Conservation (phyloP, 805 yeast species). For the Metschnikowia continentalis region DNA sequence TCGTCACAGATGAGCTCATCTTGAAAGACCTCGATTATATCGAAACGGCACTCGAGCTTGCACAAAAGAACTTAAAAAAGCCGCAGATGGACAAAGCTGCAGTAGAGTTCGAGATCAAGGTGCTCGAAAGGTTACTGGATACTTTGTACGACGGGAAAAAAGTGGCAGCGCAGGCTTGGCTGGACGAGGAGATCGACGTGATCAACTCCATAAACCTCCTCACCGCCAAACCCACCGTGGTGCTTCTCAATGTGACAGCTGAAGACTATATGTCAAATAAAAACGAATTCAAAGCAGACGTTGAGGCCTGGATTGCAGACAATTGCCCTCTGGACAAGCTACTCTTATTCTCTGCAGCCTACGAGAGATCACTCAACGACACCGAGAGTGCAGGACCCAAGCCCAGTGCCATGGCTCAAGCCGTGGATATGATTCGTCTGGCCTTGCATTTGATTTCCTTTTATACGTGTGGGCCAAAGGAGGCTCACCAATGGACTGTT, state of each 20-base stretch:
- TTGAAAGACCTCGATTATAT: conserved; percentile 60
- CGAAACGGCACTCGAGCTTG: conserved; percentile 43
- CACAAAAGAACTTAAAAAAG: conserved; percentile 25
- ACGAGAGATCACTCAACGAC: conserved; percentile 35
- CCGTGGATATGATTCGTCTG: conserved; percentile 38
- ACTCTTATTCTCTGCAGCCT: conserved; percentile 42
- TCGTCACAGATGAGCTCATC: conserved; percentile 54
- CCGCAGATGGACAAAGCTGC: conserved; percentile 25
- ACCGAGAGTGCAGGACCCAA: conserved; percentile 8
- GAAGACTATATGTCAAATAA: conserved; percentile 55
- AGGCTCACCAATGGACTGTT: conserved; percentile 97
- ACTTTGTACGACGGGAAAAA: conserved; percentile 49
- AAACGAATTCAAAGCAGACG: conserved; percentile 48
- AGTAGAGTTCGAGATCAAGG: conserved; percentile 24
- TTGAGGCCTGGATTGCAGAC: conserved; percentile 61
- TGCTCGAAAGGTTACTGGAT: conserved; percentile 31
- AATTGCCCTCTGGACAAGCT: conserved; percentile 56
- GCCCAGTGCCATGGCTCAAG: conserved; percentile 52
- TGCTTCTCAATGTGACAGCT: conserved; percentile 68
- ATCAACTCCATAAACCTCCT: conserved; percentile 69
- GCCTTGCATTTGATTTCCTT: conserved; percentile 64
- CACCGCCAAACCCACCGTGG: conserved; percentile 87
- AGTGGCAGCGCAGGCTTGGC: conserved; percentile 59
- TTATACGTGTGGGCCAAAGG: conserved; percentile 95
- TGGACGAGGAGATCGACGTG: conserved; percentile 56